These are phyloP conservation scores for Copromyces sp. DNA, from an alignment of 495 filamentous ascomycete genomes.

Conservation along the genomic window DNA sequence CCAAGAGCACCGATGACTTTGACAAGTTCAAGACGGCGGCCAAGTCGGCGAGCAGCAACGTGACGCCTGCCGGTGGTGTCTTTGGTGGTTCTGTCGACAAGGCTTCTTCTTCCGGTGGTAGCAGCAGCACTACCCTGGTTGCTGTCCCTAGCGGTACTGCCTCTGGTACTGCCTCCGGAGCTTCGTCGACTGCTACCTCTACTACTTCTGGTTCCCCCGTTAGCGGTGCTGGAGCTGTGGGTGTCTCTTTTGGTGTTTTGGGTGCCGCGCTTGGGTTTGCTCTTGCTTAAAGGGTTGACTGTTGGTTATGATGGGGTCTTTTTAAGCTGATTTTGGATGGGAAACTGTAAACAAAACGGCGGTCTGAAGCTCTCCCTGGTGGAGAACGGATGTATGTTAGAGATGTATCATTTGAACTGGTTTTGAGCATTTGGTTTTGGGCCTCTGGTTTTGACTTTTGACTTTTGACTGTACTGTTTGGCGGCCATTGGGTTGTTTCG, in stretches of 20 bases:
- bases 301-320: not conserved
- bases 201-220: not conserved
- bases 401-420: not conserved
- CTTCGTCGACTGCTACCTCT: not conserved
- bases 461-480: not conserved
- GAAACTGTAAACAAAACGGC: not conserved
- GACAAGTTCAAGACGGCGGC: conserved; percentile 12
- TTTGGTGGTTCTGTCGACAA: conserved; percentile 15
- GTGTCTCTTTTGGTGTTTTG: not conserved
- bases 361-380: not conserved
- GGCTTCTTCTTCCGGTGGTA: not conserved
- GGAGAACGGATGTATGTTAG: not conserved
- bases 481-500: not conserved
- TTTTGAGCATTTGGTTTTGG: not conserved
- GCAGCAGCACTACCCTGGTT: not conserved
- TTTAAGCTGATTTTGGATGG: not conserved
- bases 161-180: not conserved
- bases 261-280: not conserved
- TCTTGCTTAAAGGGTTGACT: not conserved
- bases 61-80: conserved; percentile 1
- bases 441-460: not conserved
- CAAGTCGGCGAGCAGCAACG: conserved; percentile 7
- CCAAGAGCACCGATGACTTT: conserved; percentile 6
- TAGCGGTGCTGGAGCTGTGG: not conserved
- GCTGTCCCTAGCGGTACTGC: not conserved